Conservation (phyloP, 345 rosid species). For the Lepidium didymum region DNA sequence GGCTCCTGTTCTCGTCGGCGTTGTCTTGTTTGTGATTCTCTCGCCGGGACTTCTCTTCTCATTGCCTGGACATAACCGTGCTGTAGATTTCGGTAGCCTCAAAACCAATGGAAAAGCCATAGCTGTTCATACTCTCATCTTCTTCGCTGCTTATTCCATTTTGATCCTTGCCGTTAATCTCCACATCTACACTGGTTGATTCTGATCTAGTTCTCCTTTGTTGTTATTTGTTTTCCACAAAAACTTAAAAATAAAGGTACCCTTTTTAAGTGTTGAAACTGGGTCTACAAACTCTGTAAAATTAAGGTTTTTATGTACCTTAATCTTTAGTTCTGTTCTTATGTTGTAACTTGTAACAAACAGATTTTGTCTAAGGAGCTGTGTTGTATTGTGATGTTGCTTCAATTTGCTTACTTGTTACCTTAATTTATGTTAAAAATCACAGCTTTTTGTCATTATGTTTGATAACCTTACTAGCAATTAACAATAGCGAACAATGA, state of each 20-base stretch:
- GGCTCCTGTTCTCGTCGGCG: conserved; percentile 88
- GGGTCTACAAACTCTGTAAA: conserved; percentile 2
- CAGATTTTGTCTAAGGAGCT: neutral
- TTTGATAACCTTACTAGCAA: neutral
- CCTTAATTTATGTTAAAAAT: neutral
- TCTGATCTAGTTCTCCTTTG: neutral
- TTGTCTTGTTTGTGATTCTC: conserved; percentile 68
- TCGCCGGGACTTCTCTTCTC: conserved; percentile 82
- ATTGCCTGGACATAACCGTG: conserved; percentile 60
- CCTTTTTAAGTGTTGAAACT: neutral
- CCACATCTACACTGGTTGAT: conserved; percentile 70
- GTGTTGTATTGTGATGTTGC: conserved; percentile 1
- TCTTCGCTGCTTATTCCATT: conserved; percentile 66
- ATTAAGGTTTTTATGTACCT: conserved; percentile 3
- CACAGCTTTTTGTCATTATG: neutral
- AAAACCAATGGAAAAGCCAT: conserved; percentile 92
- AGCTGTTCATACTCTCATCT: conserved; percentile 74
- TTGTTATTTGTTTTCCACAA: neutral
- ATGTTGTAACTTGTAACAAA: conserved; percentile 7
- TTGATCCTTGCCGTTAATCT: conserved; percentile 62
- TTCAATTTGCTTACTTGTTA: neutral
- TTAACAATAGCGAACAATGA: neutral
- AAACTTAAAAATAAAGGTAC: neutral
- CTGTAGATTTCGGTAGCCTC: conserved; percentile 64
- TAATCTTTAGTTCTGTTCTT: neutral